A percentile compares a stretch with the other conserved stretches of the same genome.
phyloP scores from a whole-genome alignment of 2,329 filamentous ascomycete species.

The Cercospora berteroae region DNA sequence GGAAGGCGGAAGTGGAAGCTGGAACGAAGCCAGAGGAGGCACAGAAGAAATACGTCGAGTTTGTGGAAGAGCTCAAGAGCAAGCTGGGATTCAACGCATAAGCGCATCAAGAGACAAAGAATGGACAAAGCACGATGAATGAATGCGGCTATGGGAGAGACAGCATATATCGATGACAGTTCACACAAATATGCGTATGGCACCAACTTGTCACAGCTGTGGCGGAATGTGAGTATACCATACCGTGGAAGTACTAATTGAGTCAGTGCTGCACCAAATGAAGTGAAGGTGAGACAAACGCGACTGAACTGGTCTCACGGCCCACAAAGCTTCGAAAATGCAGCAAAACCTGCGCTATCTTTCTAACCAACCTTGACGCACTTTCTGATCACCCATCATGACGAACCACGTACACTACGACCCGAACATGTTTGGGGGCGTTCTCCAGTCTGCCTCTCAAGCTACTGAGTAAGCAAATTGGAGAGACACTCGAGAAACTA shows the following conservation, averaged over 20 bases:
- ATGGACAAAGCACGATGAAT: background rate
- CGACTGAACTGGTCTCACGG: background rate
- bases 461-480: background rate
- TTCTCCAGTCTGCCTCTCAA: background rate
- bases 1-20: constrained; percentile 68
- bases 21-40: constrained; percentile 63
- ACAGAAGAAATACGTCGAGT: constrained; percentile 71
- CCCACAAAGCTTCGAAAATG: background rate
- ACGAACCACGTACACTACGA: background rate
- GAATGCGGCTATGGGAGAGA: background rate
- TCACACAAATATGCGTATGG: background rate
- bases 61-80: constrained; percentile 69
- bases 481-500: background rate
- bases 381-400: background rate
- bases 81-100: constrained; percentile 65
- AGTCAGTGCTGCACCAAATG: background rate
- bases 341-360: background rate
- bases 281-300: background rate
- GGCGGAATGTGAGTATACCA: background rate
- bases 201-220: background rate
- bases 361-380: background rate
- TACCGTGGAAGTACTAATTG: background rate
- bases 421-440: background rate
- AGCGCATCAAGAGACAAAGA: constrained; percentile 18
- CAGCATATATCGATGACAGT: background rate